Evolutionary conservation across 78 protist species (phyloP).

Genomic region (Emiliania huxleyi): DNA sequence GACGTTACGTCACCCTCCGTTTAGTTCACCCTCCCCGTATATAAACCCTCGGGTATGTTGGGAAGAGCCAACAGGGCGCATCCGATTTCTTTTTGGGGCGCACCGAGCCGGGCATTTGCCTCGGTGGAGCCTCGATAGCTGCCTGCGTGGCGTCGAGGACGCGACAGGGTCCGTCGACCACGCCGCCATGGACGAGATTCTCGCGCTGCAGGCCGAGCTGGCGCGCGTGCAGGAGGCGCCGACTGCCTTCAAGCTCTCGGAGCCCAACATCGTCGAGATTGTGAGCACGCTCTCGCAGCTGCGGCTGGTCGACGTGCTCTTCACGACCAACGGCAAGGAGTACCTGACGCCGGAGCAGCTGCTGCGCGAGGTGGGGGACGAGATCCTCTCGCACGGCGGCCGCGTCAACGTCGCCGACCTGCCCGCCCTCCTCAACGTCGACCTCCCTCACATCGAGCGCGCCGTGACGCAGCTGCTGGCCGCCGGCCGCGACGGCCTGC

Average conservation of each 20-base stretch:
- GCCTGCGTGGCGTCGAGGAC: too few species aligned
- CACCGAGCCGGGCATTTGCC: too few species aligned
- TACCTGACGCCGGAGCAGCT: slow-evolving; percentile 69
- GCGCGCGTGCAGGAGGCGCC: background rate
- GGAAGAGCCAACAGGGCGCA: too few species aligned
- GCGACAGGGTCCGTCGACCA: too few species aligned
- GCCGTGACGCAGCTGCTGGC: slow-evolving; percentile 22
- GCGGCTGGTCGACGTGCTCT: slow-evolving; percentile 40
- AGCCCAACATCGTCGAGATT: slow-evolving; percentile 74
- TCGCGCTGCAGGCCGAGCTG: background rate
- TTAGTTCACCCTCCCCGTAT: too few species aligned
- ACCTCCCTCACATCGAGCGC: slow-evolving; percentile 53
- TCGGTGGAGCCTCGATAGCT: too few species aligned
- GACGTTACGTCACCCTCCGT: too few species aligned
- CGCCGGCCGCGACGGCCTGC: slow-evolving; percentile 9
- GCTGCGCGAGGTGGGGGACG: slow-evolving; percentile 66
- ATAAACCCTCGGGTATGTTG: too few species aligned
- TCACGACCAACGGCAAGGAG: slow-evolving; percentile 73
- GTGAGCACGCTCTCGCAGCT: slow-evolving; percentile 46
- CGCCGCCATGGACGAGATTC: background rate
- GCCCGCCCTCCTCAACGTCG: slow-evolving; percentile 64
- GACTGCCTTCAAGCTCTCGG: slow-evolving; percentile 36
- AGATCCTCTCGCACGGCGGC: slow-evolving; percentile 60
- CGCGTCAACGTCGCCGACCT: slow-evolving; percentile 63
- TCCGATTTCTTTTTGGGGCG: too few species aligned